Evolutionary conservation across 805 yeast genomes (phyloP), one percentile per base, ranked within the genome.

Genomic region (Saturnispora silvae): DNA sequence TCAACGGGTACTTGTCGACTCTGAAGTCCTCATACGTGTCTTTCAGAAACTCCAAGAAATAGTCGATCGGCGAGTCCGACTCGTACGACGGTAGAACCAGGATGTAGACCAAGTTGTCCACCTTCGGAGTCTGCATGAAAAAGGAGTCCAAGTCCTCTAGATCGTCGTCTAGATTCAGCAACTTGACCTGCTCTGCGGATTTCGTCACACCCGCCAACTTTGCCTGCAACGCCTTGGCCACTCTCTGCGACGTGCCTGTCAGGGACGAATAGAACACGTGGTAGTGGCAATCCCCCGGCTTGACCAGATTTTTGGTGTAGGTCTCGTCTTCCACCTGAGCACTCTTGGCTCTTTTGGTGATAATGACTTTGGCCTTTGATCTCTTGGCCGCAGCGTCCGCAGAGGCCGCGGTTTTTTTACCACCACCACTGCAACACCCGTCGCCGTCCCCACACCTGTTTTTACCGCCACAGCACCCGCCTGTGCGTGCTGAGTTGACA

Each of bases 51-150:
- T 83, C 94, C 40, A 86, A 61, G 56, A 85, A 84, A 52, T 75
- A 87, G 56, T 86, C 96, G 23, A 87, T 67, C 11, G 96, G 96
- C 1, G 94, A 82, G 55, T 86, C 96, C 0, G 87, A 81, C 46
- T 85, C 96, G 53, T 86, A 86, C 0, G 95, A 84, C 2, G 96
- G 96, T 23, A 86, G 63, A 13, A 86, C 83, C 41, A 86, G 45
- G 26, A 87, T 53, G 50, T 84, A 86, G 10, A 84, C 59, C 15
- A 43, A 42, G 20, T 26, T 68, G 2, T 42, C 26, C 1, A 43
- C 18, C 4, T 56, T 56, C 5, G 94, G 94, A 9, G 75, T 67
- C 35, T 69, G 70, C 33, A 83, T 65, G 53, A 86, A 86, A 55
- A 72, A 86, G 41, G 81, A 81, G 50, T 87, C 96, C 36, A 83